Conservation (phyloP, 805 yeast genomes). For the Debaryomyces tyrocola region DNA sequence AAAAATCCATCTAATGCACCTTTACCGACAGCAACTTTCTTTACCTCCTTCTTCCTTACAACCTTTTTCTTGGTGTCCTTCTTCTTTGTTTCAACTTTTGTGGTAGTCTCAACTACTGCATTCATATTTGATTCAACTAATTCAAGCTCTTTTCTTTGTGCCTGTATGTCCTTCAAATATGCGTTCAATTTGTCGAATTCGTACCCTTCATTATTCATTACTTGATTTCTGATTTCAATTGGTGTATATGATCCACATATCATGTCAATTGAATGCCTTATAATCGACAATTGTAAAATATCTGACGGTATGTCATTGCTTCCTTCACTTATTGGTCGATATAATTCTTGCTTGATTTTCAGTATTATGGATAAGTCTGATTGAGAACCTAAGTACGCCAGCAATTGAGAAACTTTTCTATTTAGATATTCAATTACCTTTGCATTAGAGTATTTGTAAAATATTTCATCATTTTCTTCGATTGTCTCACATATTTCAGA, state of each 20-base stretch:
- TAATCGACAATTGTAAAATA: conserved; percentile 34
- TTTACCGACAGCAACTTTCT: conserved; percentile 52
- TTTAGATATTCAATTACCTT: conserved; percentile 41
- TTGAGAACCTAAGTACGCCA: conserved; percentile 6
- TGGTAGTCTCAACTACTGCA: conserved; percentile 16
- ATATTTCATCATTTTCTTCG: conserved; percentile 31
- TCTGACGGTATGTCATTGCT: conserved; percentile 31
- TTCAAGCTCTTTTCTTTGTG: conserved; percentile 19
- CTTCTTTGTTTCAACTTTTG: conserved; percentile 22
- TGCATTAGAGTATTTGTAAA: conserved; percentile 40
- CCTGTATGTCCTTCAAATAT: conserved; percentile 14
- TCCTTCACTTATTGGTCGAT: conserved; percentile 13
- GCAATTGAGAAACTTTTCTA: conserved; percentile 32
- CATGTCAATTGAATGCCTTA: conserved; percentile 46
- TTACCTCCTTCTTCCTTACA: conserved; percentile 24
- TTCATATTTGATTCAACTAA: conserved; percentile 28
- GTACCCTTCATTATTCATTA: conserved; percentile 13
- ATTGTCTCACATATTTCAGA: conserved; percentile 28
- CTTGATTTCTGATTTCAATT: conserved; percentile 21
- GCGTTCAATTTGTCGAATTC: conserved; percentile 21
- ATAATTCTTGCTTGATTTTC: conserved; percentile 19
- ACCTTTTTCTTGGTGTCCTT: conserved; percentile 20
- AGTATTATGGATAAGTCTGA: conserved; percentile 14
- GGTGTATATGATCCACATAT: conserved; percentile 45
- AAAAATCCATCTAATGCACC: conserved; percentile 75